Percentiles rank a stretch among this genome's conserved stretches.
These are phyloP conservation scores for Sphaerulina vaccinii DNA, from an alignment of 2,329 filamentous ascomycete genomes.

Conservation along the genomic window DNA sequence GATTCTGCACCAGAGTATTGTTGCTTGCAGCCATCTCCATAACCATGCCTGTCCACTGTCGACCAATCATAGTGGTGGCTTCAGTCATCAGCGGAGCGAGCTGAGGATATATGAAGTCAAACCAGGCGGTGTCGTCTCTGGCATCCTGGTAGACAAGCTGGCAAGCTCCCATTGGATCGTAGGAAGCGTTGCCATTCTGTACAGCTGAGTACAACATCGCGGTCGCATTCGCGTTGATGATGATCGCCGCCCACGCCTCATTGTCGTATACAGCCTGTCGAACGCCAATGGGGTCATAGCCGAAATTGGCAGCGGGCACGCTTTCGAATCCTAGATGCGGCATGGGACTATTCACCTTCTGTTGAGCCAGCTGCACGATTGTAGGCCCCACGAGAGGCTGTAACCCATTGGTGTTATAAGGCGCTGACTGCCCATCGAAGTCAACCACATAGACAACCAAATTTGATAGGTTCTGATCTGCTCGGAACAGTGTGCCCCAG, in stretches of 20 bases:
- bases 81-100: conserved; percentile 49
- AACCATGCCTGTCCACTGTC: conserved; percentile 44
- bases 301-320: conserved; percentile 52
- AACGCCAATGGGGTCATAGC: conserved; percentile 56
- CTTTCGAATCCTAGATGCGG: conserved; percentile 53
- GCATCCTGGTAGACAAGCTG: conserved; percentile 58
- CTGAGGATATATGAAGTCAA: conserved; percentile 54
- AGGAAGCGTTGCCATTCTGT: conserved; percentile 55
- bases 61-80: conserved; percentile 51
- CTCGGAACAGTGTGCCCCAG: conserved; percentile 58
- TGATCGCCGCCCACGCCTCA: conserved; percentile 60
- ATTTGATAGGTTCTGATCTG: conserved; percentile 49
- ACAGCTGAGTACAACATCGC: conserved; percentile 57
- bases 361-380: conserved; percentile 48
- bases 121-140: conserved; percentile 56
- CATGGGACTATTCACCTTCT: conserved; percentile 42
- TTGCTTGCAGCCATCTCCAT: conserved; percentile 44
- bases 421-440: conserved; percentile 56
- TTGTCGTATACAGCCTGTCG: conserved; percentile 60
- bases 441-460: conserved; percentile 61
- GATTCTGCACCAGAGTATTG: conserved; percentile 42
- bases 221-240: conserved; percentile 64
- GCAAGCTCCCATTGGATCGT: conserved; percentile 59
- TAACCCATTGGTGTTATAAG: conserved; percentile 45
- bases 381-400: conserved; percentile 58